phyloP scores from a whole-genome alignment of 164 flowering plant species.

The Stephania yunnanensis region DNA sequence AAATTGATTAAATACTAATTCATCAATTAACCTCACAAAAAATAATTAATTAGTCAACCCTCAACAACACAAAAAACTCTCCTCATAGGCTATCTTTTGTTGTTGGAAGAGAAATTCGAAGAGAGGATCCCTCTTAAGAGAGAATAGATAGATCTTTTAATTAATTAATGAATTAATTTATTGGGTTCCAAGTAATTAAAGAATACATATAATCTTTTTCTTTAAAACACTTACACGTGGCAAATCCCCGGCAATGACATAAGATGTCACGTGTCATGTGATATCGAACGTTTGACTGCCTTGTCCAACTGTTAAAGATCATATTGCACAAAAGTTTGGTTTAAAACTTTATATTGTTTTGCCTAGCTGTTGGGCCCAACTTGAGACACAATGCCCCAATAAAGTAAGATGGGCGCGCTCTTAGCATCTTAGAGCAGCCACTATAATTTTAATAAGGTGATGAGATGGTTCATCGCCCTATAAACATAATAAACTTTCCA shows the following conservation, averaged over 20 bases:
- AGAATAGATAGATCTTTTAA: too few species aligned
- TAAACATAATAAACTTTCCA: neutral
- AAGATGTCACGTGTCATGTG: neutral
- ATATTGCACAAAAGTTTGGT: neutral
- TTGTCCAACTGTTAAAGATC: neutral
- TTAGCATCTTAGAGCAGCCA: neutral
- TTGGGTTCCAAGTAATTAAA: neutral
- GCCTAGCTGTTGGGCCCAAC: neutral
- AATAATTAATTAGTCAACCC: too few species aligned
- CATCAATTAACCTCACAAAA: too few species aligned
- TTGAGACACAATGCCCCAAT: neutral
- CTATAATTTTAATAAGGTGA: neutral
- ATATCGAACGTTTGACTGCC: neutral
- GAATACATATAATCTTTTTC: neutral
- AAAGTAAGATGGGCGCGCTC: neutral
- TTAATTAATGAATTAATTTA: neutral
- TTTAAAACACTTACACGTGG: neutral
- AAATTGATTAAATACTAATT: too few species aligned
- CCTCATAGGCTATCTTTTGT: too few species aligned
- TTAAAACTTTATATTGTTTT: neutral
- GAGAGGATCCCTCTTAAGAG: too few species aligned
- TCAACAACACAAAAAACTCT: too few species aligned
- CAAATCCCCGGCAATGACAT: neutral
- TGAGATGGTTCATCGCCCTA: neutral
- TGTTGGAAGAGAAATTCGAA: too few species aligned